phyloP scores from a whole-genome alignment of 2,329 filamentous ascomycete genomes.

The Lizonia empirigonia region DNA sequence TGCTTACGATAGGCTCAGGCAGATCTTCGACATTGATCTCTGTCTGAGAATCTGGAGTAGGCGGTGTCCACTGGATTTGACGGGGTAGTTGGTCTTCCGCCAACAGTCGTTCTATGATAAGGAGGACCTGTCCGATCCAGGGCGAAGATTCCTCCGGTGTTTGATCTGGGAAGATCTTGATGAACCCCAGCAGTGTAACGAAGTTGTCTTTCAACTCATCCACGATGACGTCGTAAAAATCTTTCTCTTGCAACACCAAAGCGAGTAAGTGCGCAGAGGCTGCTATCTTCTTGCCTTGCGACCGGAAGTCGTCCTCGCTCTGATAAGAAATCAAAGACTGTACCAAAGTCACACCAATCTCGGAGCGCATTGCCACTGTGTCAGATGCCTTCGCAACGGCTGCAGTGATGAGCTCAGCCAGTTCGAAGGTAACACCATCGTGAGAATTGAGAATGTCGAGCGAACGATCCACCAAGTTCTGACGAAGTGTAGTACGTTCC shows the following conservation, averaged over 20 bases:
- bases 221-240: conserved; percentile 79
- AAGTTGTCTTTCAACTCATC: conserved; percentile 79
- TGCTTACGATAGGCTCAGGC: conserved; percentile 66
- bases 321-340: conserved; percentile 77
- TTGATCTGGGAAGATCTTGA: conserved; percentile 71
- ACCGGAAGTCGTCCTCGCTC: conserved; percentile 61
- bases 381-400: conserved; percentile 68
- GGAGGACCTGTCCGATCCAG: conserved; percentile 88
- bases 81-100: conserved; percentile 84
- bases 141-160: conserved; percentile 79
- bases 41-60: conserved; percentile 54
- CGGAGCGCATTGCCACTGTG: conserved; percentile 65
- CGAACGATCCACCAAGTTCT: conserved; percentile 84
- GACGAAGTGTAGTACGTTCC: conserved; percentile 72
- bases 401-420: conserved; percentile 82
- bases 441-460: conserved; percentile 89
- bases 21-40: conserved; percentile 62
- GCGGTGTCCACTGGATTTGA: conserved; percentile 71
- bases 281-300: conserved; percentile 72
- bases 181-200: conserved; percentile 74
- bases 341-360: conserved; percentile 82
- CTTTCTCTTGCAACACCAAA: conserved; percentile 79
- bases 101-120: conserved; percentile 89
- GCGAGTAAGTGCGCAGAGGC: conserved; percentile 92
- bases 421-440: conserved; percentile 85